A percentile compares a stretch with the other conserved stretches of the same genome.
phyloP scores from a whole-genome alignment of 768 basidiomycete species.

The Suillus subalutaceus region DNA sequence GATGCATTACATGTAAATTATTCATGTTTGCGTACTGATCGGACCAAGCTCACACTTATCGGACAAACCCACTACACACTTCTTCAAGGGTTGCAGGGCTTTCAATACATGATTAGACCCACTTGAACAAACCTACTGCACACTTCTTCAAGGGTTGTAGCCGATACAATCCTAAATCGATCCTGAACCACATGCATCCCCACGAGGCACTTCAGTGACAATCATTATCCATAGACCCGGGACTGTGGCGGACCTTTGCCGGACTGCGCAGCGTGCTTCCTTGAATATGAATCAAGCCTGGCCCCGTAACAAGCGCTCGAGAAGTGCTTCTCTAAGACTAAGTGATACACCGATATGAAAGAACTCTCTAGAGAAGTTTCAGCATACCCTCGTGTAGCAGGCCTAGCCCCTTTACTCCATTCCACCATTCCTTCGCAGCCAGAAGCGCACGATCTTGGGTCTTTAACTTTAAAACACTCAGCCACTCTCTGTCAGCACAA shows the following conservation, averaged over 20 bases:
- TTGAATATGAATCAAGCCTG: not conserved
- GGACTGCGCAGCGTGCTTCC: not conserved
- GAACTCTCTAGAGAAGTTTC: not conserved
- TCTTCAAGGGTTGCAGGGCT: not conserved
- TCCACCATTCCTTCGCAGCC: conserved; percentile 76
- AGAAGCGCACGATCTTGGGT: conserved; percentile 61
- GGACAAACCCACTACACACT: not conserved
- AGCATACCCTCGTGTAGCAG: conserved; percentile 22
- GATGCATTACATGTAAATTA: not conserved
- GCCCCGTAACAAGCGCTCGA: not conserved
- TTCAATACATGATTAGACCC: not conserved
- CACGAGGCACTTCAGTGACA: not conserved
- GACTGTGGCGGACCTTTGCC: not conserved
- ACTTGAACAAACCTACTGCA: not conserved
- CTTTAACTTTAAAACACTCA: conserved; percentile 60
- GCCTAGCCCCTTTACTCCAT: conserved; percentile 52
- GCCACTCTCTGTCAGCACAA: conserved; percentile 54
- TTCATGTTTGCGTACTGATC: not conserved
- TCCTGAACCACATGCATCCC: not conserved
- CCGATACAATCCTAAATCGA: not conserved
- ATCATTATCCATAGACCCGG: not conserved
- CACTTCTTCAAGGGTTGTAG: not conserved
- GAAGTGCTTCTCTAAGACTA: not conserved
- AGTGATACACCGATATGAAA: not conserved
- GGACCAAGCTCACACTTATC: not conserved